phyloP scores from a whole-genome alignment of 139 green algal genomes.

The Chlorella vulgaris region DNA sequence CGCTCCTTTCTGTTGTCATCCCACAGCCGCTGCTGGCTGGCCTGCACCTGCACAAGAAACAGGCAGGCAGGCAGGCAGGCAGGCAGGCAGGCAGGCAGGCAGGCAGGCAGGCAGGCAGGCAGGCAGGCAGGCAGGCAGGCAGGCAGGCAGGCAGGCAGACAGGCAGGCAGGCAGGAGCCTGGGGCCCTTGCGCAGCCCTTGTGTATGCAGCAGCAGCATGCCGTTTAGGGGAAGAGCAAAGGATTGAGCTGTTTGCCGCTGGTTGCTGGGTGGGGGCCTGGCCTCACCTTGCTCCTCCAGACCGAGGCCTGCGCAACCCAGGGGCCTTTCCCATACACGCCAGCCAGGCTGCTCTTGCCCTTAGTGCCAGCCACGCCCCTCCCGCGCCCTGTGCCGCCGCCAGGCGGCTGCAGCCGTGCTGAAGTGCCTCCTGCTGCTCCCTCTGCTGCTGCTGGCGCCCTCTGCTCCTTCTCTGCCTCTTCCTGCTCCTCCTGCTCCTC shows the following conservation, averaged over 20 bases:
- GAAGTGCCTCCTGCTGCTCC: background rate
- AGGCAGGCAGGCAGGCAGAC: no score
- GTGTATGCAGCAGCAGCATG: background rate
- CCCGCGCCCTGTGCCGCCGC: no score
- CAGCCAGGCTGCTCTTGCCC: background rate
- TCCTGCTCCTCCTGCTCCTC: no score
- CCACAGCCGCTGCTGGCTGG: background rate
- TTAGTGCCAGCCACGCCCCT: background rate
- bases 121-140: no score
- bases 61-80: no score
- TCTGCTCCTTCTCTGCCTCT: background rate
- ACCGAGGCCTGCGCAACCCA: background rate
- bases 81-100: no score
- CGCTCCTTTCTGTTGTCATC: background rate
- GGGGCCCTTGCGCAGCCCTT: no score
- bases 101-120: no score
- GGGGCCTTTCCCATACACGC: background rate
- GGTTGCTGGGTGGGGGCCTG: background rate
- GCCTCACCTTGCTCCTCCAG: background rate
- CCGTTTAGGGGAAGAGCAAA: background rate
- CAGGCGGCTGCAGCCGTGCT: no score
- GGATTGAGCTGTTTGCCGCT: no score
- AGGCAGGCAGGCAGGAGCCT: no score
- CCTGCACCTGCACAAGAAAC: no score
- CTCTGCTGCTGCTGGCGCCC: background rate